Evolutionary conservation across 2,329 filamentous ascomycete species (phyloP), one percentile per base, ranked within the genome.

Genomic region (Fusarium concolor): DNA sequence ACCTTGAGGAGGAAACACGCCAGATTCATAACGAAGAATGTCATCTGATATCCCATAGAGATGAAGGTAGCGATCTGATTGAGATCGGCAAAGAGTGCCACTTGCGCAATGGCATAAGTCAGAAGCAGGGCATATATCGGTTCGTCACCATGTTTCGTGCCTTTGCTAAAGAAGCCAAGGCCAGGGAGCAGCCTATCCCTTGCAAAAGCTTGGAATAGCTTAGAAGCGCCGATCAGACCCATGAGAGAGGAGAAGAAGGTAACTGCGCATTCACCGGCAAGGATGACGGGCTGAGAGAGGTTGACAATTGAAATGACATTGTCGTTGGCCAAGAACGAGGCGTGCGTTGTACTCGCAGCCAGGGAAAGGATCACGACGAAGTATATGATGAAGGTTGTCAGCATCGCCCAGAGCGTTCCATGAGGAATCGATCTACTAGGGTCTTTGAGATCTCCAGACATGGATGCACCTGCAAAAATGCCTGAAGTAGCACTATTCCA

Each of bases 21-120:
- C 10, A 96, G 79, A 68, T 97, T 96, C 79, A 92, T 96, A 39
- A 95, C 92, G 50, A 96, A 87, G 74, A 96, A 97, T 0, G 93
- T 97, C 90, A 96, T 95, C 84, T 96, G 87, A 75, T 96, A 96
- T 17, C 92, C 92, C 92, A 96, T 96, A 3, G 93, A 95, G 44
- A 96, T 93, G 58, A 96, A 89, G 0, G 92, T 95, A 8, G 93
- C 93, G 71, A 97, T 96, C 74, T 93, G 91, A 76, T 97, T 96
- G 69, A 97, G 87, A 73, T 96, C 89, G 43, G 92, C 91, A 50
- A 97, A 86, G 79, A 96, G 90, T 0, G 92, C 92, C 28, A 94
- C 68, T 75, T 97, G 93, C 1, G 92, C 89, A 56, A 95, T 86
- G 5, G 86, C 68, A 74, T 91, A 95, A 0, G 93, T 96, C 33